A percentile compares a stretch with the other conserved stretches of the same genome.
Conservation (phyloP, 106 monocot species). For the Hemerocallis citrina region DNA sequence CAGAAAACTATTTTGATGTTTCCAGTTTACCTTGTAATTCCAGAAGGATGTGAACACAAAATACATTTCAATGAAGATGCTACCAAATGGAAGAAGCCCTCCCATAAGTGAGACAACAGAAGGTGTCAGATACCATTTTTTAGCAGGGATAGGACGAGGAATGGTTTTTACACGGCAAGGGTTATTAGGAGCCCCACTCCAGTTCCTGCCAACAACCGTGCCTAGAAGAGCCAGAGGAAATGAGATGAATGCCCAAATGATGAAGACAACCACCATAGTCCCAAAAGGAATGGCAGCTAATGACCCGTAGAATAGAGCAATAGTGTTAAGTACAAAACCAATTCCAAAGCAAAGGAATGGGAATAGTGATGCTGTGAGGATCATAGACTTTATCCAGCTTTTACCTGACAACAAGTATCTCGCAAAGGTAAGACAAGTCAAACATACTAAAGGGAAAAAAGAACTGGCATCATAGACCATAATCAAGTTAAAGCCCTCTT, state of each 20-base stretch:
- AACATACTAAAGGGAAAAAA: no score
- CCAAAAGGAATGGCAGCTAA: slow-evolving; percentile 54
- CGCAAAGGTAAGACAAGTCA: no score
- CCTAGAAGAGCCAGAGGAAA: slow-evolving; percentile 59
- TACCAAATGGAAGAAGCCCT: slow-evolving; percentile 54
- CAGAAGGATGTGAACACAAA: slow-evolving; percentile 68
- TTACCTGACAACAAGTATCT: slow-evolving; percentile 43
- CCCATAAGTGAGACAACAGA: slow-evolving; percentile 55
- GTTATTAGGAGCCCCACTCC: slow-evolving; percentile 54
- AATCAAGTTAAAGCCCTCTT: no score
- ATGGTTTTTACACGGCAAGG: slow-evolving; percentile 61
- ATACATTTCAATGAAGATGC: slow-evolving; percentile 68
- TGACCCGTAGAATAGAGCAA: slow-evolving; percentile 47
- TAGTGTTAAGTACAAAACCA: slow-evolving; percentile 48
- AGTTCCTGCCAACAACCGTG: slow-evolving; percentile 58
- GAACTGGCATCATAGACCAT: no score
- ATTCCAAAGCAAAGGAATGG: slow-evolving; percentile 51
- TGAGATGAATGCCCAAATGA: slow-evolving; percentile 57
- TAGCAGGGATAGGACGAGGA: slow-evolving; percentile 54
- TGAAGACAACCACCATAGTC: slow-evolving; percentile 44
- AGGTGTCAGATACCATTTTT: slow-evolving; percentile 63
- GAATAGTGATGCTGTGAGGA: slow-evolving; percentile 47
- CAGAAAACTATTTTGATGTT: no score
- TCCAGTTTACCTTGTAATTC: slow-evolving; percentile 52
- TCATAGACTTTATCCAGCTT: slow-evolving; percentile 58